Evolutionary conservation across 768 basidiomycete genomes (phyloP), one percentile per base, ranked within the genome.

Genomic region (Trametes cingulata): DNA sequence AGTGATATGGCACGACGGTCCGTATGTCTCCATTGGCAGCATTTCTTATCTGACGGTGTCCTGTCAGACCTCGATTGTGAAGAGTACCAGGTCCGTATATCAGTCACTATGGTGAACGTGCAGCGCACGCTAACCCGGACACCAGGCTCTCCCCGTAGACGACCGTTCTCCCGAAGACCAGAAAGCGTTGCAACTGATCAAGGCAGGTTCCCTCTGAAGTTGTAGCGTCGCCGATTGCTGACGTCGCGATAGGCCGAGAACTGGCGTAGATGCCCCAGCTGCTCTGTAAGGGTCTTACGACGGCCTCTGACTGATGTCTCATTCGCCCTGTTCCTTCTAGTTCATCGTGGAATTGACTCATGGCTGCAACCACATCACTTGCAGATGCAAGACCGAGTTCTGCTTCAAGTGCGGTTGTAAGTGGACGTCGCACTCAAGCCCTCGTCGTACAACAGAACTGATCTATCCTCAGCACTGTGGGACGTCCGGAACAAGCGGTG

Each of bases 391-490:
- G 13, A 70, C 71, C 1, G 71, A 77, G 55, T 77, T 77, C 53
- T 76, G 76, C 59, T 75, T 75, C 66, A 73, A 72, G 62, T 77
- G 76, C 52, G 76, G 74, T n/a, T 69, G 76, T 76, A 41, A 52
- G 74, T 67, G 1, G 10, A n/a, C 1, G 8, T 6, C 24, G 7
- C 35, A n/a, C n/a, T n/a, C n/a, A n/a, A n/a, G n/a, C n/a, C n/a
- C n/a, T n/a, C n/a, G n/a, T n/a, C n/a, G n/a, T n/a, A n/a, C n/a
- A n/a, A n/a, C n/a, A n/a, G n/a, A n/a, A n/a, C n/a, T n/a, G n/a
- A n/a, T n/a, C n/a, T n/a, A n/a, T 24, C 14, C 13, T 0, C 22
- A 69, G 68, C 67, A 3, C 20, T 63, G 13, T 69, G 68, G 70
- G 41, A 75, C 72, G 19, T 57, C 60, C 52, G 64, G 60, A 66